Percentiles rank a stretch among this genome's conserved stretches.
These are phyloP conservation scores for Aspergillus ochraceoroseus DNA, from an alignment of 2,329 filamentous ascomycete genomes.

Conservation along the genomic window DNA sequence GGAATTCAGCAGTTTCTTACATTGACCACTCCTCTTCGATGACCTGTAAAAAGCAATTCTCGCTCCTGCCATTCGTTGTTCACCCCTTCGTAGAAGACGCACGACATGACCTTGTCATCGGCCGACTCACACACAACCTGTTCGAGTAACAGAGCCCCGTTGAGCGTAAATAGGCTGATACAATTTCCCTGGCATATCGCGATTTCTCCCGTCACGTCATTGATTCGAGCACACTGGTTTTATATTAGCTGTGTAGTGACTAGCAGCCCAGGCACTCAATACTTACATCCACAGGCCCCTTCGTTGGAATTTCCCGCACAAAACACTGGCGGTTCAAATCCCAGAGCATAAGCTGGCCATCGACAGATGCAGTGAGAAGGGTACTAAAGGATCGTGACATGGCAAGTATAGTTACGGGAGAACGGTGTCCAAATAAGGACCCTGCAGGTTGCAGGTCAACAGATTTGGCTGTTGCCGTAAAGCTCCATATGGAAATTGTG, in stretches of 20 bases:
- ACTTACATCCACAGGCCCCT: constrained; percentile 48
- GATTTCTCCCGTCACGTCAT: constrained; percentile 86
- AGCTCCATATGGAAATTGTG: constrained; percentile 77
- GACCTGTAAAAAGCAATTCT: constrained; percentile 82
- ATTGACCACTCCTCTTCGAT: constrained; percentile 77
- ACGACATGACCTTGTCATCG: constrained; percentile 74
- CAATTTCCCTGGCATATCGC: constrained; percentile 73
- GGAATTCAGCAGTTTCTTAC: constrained; percentile 30
- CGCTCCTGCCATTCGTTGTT: constrained; percentile 89
- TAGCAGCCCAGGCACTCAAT: not conserved
- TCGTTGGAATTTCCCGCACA: constrained; percentile 64
- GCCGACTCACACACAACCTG: constrained; percentile 69
- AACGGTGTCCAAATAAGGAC: constrained; percentile 85
- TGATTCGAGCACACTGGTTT: constrained; percentile 74
- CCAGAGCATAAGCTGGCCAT: constrained; percentile 85
- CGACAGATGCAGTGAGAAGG: constrained; percentile 73
- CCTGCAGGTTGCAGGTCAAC: constrained; percentile 75
- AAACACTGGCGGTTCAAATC: constrained; percentile 88
- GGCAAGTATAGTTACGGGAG: constrained; percentile 73
- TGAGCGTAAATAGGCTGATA: constrained; percentile 77
- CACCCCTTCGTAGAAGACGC: constrained; percentile 87
- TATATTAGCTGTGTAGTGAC: constrained; percentile 5
- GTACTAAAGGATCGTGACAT: constrained; percentile 85
- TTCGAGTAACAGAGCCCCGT: constrained; percentile 75
- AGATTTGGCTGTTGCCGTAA: constrained; percentile 60